A percentile compares a stretch with the other conserved stretches of the same genome.
Evolutionary conservation across 257 asterid genomes (phyloP).

Genomic region (Gentiana macrophylla): DNA sequence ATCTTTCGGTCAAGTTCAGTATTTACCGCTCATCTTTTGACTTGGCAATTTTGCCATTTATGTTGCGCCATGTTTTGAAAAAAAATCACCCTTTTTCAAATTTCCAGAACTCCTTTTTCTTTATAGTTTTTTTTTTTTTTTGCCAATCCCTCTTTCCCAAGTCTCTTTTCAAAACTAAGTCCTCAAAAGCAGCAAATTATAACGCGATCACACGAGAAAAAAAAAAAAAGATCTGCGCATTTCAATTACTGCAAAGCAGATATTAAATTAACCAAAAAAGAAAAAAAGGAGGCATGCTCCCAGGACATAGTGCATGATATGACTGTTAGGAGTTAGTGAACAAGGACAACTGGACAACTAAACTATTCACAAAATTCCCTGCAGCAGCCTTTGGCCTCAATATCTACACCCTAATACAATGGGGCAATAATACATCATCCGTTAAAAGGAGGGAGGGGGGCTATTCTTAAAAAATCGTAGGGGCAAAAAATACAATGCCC

Average conservation of each 20-base stretch:
- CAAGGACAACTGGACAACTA: constrained; percentile 11
- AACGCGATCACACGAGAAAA: no score
- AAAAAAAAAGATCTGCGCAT: background rate
- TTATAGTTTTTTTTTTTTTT: no score
- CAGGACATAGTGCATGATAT: constrained; percentile 4
- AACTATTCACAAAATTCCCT: constrained; percentile 35
- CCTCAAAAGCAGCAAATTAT: no score
- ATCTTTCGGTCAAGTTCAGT: no score
- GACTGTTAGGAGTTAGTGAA: background rate
- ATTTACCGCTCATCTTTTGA: no score
- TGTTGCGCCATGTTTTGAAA: no score
- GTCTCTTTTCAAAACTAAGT: no score
- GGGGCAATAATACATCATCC: constrained; percentile 18
- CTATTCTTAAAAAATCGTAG: no score
- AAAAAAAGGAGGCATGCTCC: constrained; percentile 14
- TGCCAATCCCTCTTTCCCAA: no score
- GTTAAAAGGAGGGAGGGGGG: constrained; percentile 3
- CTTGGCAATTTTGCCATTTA: no score
- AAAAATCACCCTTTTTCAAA: no score
- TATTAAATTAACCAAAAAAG: constrained; percentile 12
- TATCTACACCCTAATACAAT: constrained; percentile 30
- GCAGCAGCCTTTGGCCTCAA: constrained; percentile 66
- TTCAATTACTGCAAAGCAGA: background rate
- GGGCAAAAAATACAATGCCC: constrained; percentile 30
- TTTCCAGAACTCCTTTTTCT: no score